These are phyloP conservation scores for slime mould (Dictyostelium discoideum) DNA, from an alignment of 78 protist genomes.

Conservation along the genomic window dicty_2.7 NC_007090.3:5295501-5296000, in stretches of 20 bases:
- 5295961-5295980: not conserved
- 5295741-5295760: not conserved
- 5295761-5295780: not conserved
- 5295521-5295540: slow-evolving; percentile 19
- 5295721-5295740: not conserved
- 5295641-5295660: slow-evolving; percentile 45
- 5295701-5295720: slow-evolving; percentile 24
- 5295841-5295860: not conserved
- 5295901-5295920: not conserved
- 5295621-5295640: slow-evolving; percentile 18
- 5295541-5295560: slow-evolving; percentile 46
- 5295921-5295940: not conserved
- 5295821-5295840: not conserved
- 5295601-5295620: not conserved
- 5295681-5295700: not conserved
- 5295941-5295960: not conserved
- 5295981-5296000: not conserved
- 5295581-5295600: slow-evolving; percentile 14
- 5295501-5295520: not conserved
- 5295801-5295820: not conserved
- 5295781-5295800: not conserved
- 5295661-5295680: slow-evolving; percentile 28
- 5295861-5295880: not conserved
- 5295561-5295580: slow-evolving; percentile 29
- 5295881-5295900: not conserved